Base-by-base conservation (phyloP, 495 filamentous ascomycete species). In the Talaromyces borbonicus region DNA sequence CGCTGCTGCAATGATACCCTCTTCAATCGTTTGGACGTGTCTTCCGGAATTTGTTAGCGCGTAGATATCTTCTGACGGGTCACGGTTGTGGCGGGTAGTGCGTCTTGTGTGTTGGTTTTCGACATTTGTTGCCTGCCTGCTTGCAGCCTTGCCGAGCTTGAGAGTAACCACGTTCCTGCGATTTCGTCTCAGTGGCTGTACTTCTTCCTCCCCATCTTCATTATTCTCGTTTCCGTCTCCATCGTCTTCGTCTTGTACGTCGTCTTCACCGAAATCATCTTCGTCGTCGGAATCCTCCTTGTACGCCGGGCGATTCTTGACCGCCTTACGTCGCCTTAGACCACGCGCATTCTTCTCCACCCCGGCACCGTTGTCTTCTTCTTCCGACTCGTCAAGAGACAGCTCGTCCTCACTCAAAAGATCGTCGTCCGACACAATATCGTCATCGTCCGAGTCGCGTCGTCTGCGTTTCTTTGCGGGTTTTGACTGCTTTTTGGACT, bases 31-130 rank as follows among this genome's bases (percentile, higher is more conserved):
- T 45, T 75, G 56, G 46, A 80, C 76, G 57, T 93, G 85, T 53
- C 72, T 77, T 9, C 88, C 88, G 2, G 87, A 93, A 54, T 80
- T 81, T 0, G 86, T 81, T 25, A 94, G 67, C 14, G 73, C 79
- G 32, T 81, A 65, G 11, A 83, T 71, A 12, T 81, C 74, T 30
- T 78, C 77, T 4, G 72, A 69, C 7, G 74, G 65, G 46, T 77
- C 77, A 33, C 78, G 75, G 15, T 70, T 75, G 5, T 75, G 72
- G 14, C 80, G 76, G 50, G 79, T 81, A 27, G 68, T 77, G 45
- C 78, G 70, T 41, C 77, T 66, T 11, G 67, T 69, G 11, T 49
- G 57, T n/a, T 49, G 52, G 35, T 49, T 38, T 4, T 47, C 49
- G 6, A 60, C 56, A 16, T 36, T 19, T n/a, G 52, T 58, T 6